Evolutionary conservation across 257 asterid species (phyloP), one percentile per base, ranked within the genome.

Genomic region (Solanum arcanum): DNA sequence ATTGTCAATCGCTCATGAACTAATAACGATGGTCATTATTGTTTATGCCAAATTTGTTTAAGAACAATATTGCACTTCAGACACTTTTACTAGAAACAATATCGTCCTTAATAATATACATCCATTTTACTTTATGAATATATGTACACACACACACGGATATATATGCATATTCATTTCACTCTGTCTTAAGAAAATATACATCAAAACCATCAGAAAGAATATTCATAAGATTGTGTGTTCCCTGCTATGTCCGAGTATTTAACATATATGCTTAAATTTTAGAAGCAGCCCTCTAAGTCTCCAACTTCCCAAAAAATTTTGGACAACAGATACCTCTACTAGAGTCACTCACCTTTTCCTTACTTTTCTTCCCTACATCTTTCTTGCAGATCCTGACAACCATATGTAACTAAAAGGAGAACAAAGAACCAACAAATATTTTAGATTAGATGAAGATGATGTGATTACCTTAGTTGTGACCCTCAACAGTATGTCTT

Each of bases 401-500:
- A 29, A 47, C 66, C 68, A 27, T 80, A 80, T 35, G 47, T 33
- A 29, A 77, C 84, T 77, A 77, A 84, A 46, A 84, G 56, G 41
- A 60, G 87, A 56, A 42, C 76, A 33, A 70, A 47, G 49, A 69
- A 74, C 14, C 41, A 12, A 12, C 41, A 42, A 18, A 76, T n/a
- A 29, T 47, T 81, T 46, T 87, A 81, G 47, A 84, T 46, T 87
- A 81, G 41, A 84, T 39, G 74, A 42, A 56, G 70, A 84, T 70
- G 88, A 86, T 81, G 69, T 66, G 88, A 85, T 42, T 83, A 97
- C 99, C 98, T 95, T 97, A 62, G 94, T 90, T 44, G 91, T 87
- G 90, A 95, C 92, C 91, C 98, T 94, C 88, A 97, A 92, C 74
- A 97, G 90, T 89, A 94, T 92, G 49, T 94, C 98, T 88, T 97